Percentiles rank a stretch among this genome's conserved stretches.
Conservation (phyloP, 805 yeast species). For the Candida cerambycidarum region DNA sequence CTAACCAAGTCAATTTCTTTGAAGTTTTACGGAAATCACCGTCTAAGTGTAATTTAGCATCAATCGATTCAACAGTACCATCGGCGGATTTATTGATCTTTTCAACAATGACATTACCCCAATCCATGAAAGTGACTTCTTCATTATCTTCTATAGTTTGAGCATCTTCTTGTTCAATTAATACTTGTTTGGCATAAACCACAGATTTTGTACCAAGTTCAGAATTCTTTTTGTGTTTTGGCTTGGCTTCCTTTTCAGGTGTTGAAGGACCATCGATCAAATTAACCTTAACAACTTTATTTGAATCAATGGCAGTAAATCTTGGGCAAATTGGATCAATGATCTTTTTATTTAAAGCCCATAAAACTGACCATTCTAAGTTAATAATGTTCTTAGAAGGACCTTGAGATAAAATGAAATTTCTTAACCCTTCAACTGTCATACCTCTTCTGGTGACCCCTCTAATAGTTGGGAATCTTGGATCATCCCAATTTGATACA, state of each 20-base stretch:
- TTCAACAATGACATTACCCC: constrained; percentile 91
- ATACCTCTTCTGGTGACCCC: constrained; percentile 99
- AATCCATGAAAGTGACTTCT: constrained; percentile 97
- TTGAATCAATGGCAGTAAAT: constrained; percentile 72
- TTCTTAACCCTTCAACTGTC: constrained; percentile 96
- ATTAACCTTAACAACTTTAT: constrained; percentile 67
- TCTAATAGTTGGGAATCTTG: constrained; percentile 98
- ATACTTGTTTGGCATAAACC: constrained; percentile 57
- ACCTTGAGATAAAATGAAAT: constrained; percentile 93
- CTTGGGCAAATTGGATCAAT: constrained; percentile 98
- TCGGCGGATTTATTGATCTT: constrained; percentile 66
- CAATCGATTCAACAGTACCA: constrained; percentile 54
- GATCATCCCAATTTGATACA: constrained; percentile 97
- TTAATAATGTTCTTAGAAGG: constrained; percentile 96
- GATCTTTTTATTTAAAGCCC: constrained; percentile 97
- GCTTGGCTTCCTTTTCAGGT: constrained; percentile 67
- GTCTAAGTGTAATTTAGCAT: constrained; percentile 80
- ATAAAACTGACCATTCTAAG: constrained; percentile 94
- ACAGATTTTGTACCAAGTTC: constrained; percentile 85
- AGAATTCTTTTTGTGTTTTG: constrained; percentile 94
- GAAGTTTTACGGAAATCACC: constrained; percentile 98
- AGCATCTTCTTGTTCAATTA: constrained; percentile 87
- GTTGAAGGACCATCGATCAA: constrained; percentile 65
- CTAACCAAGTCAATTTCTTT: constrained; percentile 93
- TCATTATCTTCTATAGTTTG: constrained; percentile 69